Evolutionary conservation across 108 stramenopile genomes (phyloP).

Genomic region (Fistulifera solaris): DNA sequence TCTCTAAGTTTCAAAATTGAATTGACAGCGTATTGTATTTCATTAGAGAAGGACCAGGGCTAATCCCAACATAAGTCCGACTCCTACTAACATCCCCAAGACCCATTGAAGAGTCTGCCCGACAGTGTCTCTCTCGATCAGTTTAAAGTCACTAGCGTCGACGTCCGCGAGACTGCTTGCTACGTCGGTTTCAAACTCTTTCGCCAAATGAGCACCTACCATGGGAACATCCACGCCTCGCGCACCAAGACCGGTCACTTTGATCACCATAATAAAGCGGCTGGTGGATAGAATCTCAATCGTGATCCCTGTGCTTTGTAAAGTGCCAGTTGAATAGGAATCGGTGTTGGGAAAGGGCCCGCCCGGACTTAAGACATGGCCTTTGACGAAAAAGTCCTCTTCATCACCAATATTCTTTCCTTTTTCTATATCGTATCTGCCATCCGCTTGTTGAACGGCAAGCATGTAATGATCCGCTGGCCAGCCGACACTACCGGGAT

Average conservation of each 20-base stretch:
- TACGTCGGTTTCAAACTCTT: too few species aligned
- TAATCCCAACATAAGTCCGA: too few species aligned
- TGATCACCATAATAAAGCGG: conserved; percentile 3
- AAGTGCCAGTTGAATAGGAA: conserved; percentile 29
- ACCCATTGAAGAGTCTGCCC: too few species aligned
- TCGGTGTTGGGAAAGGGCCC: conserved; percentile 45
- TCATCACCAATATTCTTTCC: conserved; percentile 15
- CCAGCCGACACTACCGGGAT: conserved; percentile 38
- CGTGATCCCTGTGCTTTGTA: conserved; percentile 23
- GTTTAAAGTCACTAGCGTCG: too few species aligned
- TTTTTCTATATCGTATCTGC: conserved; percentile 51
- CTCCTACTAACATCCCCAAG: too few species aligned
- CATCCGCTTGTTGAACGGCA: conserved; percentile 54
- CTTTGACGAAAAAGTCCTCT: conserved; percentile 12
- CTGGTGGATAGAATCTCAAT: conserved; percentile 6
- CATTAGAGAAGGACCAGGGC: too few species aligned
- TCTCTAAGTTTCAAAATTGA: too few species aligned
- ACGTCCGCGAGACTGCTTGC: too few species aligned
- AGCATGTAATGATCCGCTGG: conserved; percentile 63
- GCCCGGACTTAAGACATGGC: conserved; percentile 2
- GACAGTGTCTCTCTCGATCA: too few species aligned
- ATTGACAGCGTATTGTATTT: too few species aligned
- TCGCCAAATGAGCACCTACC: too few species aligned
- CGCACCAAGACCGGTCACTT: not conserved
- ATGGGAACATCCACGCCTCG: too few species aligned